phyloP scores from a whole-genome alignment of 202 grass and related monocot genomes.

The Carex arenaria region DNA sequence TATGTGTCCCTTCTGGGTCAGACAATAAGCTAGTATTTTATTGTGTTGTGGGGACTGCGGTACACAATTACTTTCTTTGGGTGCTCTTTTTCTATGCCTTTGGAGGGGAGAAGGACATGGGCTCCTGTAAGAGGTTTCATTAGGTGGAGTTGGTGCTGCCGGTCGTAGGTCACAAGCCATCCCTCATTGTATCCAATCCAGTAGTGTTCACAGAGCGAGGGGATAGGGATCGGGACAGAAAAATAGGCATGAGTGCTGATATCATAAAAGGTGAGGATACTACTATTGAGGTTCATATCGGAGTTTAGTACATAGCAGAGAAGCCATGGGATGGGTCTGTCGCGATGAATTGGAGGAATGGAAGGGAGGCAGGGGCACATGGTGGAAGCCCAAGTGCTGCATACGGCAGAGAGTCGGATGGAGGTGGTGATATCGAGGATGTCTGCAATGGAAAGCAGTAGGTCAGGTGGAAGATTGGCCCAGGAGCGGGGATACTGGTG shows the following conservation, averaged over 20 bases:
- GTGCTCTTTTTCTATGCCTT: too few species aligned
- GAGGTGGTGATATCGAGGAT: too few species aligned
- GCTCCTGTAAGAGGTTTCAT: too few species aligned
- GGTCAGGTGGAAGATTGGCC: too few species aligned
- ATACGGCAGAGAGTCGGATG: too few species aligned
- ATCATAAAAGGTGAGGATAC: neutral
- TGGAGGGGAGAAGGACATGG: too few species aligned
- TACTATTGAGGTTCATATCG: neutral
- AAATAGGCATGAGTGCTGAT: neutral
- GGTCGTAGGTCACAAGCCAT: too few species aligned
- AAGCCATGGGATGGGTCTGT: conserved; percentile 7
- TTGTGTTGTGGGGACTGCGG: neutral
- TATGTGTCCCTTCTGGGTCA: neutral
- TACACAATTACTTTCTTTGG: too few species aligned
- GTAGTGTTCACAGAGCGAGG: neutral
- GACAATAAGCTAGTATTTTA: neutral
- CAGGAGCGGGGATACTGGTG: too few species aligned
- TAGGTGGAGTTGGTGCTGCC: too few species aligned
- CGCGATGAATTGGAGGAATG: neutral
- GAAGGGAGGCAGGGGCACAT: neutral
- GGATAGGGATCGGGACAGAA: neutral
- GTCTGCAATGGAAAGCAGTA: too few species aligned
- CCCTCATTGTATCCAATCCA: neutral
- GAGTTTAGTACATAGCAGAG: neutral
- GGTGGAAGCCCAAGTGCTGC: neutral